Base-by-base conservation (phyloP, 345 rosid genomes). In the Linum usitatissimum region DNA sequence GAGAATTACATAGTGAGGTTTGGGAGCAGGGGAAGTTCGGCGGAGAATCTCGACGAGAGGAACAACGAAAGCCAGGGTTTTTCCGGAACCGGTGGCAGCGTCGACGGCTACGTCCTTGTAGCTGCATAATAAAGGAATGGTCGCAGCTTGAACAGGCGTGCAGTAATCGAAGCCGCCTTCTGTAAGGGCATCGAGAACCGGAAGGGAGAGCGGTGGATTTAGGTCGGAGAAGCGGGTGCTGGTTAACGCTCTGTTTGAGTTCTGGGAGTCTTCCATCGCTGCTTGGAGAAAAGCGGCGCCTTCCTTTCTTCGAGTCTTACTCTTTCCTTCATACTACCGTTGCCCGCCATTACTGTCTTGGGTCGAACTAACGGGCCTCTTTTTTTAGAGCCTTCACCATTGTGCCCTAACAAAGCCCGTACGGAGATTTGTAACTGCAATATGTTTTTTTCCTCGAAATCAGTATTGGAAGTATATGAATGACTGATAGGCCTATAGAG, bases 61-160 rank as follows among this genome's bases (percentile, higher is more conserved):
- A 2, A 89, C 71, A 6, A 92, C 67, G 70, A 89, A 92, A 20
- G 98, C 95, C 42, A 92, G 83, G 68, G 95, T 89, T 81, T 92
- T 92, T 0, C 97, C 98, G 20, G 90, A 86, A 60, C 97, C 98
- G n/a, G 94, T 90, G 70, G 91, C 90, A 42, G 97, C 96, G 69
- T 89, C 96, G 69, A 89, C 95, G 19, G 94, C 83, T 3, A 93
- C 99, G 70, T 93, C 97, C 75, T 90, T 90, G 80, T 74, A 81
- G 73, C 77, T 64, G 77, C 99, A 90, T 20, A 93, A 86, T 54
- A 92, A 66, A 19, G 96, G 98, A 53, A 91, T 87, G 3, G 97
- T 81, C 19, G 88, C 88, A 30, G 86, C 93, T 68, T 92, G 98
- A 68, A 92, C 97, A 8, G 97, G 97, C n/a, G 91, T 85, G 76